Evolutionary conservation across 352 stramenopile species (phyloP).

Genomic region (Phytophthora pini): DNA sequence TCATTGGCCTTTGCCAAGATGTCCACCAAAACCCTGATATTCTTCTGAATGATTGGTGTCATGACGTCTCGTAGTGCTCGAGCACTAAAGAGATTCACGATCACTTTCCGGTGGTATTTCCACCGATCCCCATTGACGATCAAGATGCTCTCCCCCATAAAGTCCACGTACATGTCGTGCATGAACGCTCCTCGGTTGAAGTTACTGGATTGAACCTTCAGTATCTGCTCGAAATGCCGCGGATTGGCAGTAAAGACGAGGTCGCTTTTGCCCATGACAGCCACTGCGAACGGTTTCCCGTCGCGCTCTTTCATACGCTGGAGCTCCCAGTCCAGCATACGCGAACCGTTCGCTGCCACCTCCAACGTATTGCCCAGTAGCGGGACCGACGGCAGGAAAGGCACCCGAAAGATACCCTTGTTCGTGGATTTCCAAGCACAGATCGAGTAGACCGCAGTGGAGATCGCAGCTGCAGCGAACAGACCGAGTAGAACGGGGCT

Average conservation of each 20-base stretch:
- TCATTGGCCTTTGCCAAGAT: slow-evolving; percentile 14
- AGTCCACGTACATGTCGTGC: slow-evolving; percentile 39
- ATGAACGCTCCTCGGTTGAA: slow-evolving; percentile 68
- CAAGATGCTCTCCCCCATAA: slow-evolving; percentile 69
- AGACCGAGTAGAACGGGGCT: not conserved
- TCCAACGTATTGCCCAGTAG: slow-evolving; percentile 30
- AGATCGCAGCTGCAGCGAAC: not conserved
- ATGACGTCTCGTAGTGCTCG: slow-evolving; percentile 42
- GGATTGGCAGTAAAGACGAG: slow-evolving; percentile 25
- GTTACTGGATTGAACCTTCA: slow-evolving; percentile 60
- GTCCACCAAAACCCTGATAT: slow-evolving; percentile 11
- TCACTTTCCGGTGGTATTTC: slow-evolving; percentile 67
- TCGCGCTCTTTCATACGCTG: slow-evolving; percentile 3
- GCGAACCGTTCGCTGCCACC: slow-evolving; percentile 25
- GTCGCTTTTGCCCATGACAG: slow-evolving; percentile 20
- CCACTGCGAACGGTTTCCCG: slow-evolving; percentile 12
- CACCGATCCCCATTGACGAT: slow-evolving; percentile 61
- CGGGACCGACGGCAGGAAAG: slow-evolving; percentile 3
- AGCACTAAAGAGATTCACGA: slow-evolving; percentile 83
- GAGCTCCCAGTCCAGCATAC: slow-evolving; percentile 45
- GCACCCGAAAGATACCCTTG: not conserved
- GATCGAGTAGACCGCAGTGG: not conserved
- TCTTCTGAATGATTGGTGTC: slow-evolving; percentile 26
- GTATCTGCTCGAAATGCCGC: slow-evolving; percentile 46
- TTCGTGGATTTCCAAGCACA: not conserved